phyloP scores from a whole-genome alignment of 805 yeast species.

The Priceomyces haplophilus region DNA sequence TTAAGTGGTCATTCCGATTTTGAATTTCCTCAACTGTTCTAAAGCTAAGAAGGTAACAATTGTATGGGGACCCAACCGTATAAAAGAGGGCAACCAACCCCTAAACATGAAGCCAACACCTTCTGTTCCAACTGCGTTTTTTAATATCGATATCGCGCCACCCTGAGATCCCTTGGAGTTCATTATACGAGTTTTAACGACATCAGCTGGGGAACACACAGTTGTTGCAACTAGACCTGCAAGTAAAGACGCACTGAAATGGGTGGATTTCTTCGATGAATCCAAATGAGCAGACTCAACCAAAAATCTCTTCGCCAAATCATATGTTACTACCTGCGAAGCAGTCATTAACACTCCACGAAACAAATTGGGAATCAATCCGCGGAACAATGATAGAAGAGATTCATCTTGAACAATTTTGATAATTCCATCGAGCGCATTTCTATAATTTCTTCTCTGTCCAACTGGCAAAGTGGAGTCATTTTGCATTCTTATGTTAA shows the following conservation, averaged over 20 bases:
- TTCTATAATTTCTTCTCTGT: slow-evolving; percentile 67
- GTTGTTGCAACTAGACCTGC: slow-evolving; percentile 92
- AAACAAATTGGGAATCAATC: slow-evolving; percentile 71
- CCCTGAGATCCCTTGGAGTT: slow-evolving; percentile 48
- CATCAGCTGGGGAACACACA: slow-evolving; percentile 90
- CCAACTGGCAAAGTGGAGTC: slow-evolving; percentile 66
- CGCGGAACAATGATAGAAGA: slow-evolving; percentile 57
- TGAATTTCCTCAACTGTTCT: slow-evolving; percentile 58
- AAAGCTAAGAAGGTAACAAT: slow-evolving; percentile 66
- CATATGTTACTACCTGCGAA: slow-evolving; percentile 86
- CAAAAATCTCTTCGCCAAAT: slow-evolving; percentile 61
- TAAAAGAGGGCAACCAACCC: slow-evolving; percentile 88
- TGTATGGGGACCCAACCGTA: slow-evolving; percentile 81
- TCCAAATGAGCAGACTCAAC: slow-evolving; percentile 51
- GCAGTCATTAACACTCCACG: slow-evolving; percentile 89
- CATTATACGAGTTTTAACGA: slow-evolving; percentile 85
- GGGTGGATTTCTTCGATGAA: slow-evolving; percentile 63
- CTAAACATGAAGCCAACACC: slow-evolving; percentile 81
- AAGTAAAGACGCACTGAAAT: slow-evolving; percentile 70
- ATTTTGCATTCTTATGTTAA: slow-evolving; percentile 88
- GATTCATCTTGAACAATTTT: slow-evolving; percentile 64
- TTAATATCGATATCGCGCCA: slow-evolving; percentile 50
- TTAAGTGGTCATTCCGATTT: slow-evolving; percentile 43
- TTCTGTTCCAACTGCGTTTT: slow-evolving; percentile 57
- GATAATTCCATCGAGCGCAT: slow-evolving; percentile 73